phyloP scores from a whole-genome alignment of 169 alveolate genomes.

The Plasmodium gonderi region DNA sequence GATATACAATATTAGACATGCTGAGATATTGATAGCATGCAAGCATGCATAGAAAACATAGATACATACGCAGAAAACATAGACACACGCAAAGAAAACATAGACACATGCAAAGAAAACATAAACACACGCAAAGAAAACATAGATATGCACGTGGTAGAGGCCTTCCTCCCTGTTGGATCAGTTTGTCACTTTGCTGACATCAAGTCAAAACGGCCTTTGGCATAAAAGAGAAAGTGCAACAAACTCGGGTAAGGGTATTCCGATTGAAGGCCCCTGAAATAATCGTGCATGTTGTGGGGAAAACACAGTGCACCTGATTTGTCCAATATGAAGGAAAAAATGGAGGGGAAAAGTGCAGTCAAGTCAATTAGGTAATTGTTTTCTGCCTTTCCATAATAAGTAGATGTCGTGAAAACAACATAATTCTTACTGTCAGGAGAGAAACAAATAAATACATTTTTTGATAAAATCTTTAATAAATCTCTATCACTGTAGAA shows the following conservation, averaged over 20 bases:
- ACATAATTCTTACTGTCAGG: slow-evolving; percentile 17
- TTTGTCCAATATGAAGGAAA: slow-evolving; percentile 9
- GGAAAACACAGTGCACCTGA: background rate
- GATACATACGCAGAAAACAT: no score
- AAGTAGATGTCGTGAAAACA: slow-evolving; percentile 30
- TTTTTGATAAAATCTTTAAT: slow-evolving; percentile 34
- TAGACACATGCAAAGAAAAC: background rate
- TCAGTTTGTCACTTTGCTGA: background rate
- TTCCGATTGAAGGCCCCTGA: background rate
- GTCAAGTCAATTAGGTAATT: slow-evolving; percentile 46
- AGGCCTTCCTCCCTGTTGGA: background rate
- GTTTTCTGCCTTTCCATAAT: slow-evolving; percentile 9
- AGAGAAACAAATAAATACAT: slow-evolving; percentile 40
- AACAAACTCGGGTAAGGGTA: slow-evolving; percentile 32
- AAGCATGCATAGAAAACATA: no score
- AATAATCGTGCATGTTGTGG: background rate
- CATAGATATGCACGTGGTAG: no score
- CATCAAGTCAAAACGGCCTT: background rate
- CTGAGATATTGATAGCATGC: no score
- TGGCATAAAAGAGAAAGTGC: slow-evolving; percentile 34
- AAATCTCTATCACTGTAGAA: slow-evolving; percentile 30
- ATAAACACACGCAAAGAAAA: background rate
- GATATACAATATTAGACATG: no score
- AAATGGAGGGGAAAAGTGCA: slow-evolving; percentile 27
- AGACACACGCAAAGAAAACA: no score